phyloP scores from a whole-genome alignment of 805 yeast species.

The Ogataea paraovalis region DNA sequence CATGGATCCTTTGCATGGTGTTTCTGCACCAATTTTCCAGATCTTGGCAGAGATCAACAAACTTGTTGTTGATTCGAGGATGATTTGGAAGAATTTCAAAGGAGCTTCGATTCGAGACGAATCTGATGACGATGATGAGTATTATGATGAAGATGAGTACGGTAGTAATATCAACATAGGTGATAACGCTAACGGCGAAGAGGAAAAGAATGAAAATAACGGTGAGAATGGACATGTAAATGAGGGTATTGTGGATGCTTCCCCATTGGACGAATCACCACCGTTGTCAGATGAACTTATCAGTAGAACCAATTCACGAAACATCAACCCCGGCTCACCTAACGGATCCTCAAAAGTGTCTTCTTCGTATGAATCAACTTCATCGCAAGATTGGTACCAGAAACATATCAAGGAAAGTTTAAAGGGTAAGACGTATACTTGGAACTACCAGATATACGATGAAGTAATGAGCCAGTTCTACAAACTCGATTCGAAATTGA shows the following conservation, averaged over 20 bases:
- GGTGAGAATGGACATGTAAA: constrained; percentile 2
- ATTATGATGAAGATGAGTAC: neutral
- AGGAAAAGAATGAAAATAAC: constrained; percentile 12
- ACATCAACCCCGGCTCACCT: neutral
- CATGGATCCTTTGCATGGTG: constrained; percentile 69
- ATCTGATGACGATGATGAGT: constrained; percentile 3
- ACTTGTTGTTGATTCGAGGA: constrained; percentile 50
- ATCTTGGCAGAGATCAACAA: constrained; percentile 65
- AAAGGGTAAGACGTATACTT: constrained; percentile 14
- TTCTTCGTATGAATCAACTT: constrained; percentile 13
- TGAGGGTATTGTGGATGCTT: constrained; percentile 2
- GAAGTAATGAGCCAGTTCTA: constrained; percentile 33
- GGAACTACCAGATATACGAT: constrained; percentile 33
- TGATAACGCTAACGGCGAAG: neutral
- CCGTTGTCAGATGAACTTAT: constrained; percentile 4
- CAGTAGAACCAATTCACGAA: neutral
- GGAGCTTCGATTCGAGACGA: neutral
- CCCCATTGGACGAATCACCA: constrained; percentile 7
- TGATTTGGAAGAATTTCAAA: constrained; percentile 13
- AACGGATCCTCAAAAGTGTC: neutral
- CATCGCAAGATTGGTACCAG: constrained; percentile 15
- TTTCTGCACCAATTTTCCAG: constrained; percentile 64
- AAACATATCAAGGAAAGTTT: constrained; percentile 15
- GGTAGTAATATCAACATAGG: constrained; percentile 5
- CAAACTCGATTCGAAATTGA: constrained; percentile 46